Conservation (phyloP, 371 early-diverging fungal species). For the Mucor racemosus region DNA sequence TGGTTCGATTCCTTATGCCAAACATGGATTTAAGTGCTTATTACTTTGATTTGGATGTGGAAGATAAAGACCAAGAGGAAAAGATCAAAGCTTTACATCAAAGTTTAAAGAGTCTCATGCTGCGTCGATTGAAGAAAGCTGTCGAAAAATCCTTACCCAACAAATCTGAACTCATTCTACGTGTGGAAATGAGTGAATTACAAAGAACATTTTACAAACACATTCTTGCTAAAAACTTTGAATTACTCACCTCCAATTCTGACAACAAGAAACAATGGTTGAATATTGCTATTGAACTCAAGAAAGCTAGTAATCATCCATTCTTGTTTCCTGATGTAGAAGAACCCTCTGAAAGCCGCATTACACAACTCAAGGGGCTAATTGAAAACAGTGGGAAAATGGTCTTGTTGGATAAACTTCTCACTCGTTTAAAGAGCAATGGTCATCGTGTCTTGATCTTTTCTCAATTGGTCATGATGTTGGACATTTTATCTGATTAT, state of each 20-base stretch:
- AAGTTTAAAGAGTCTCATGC: constrained; percentile 86
- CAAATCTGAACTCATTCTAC: constrained; percentile 93
- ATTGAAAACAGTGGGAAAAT: constrained; percentile 94
- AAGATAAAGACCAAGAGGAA: constrained; percentile 72
- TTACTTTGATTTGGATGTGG: constrained; percentile 60
- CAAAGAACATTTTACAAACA: constrained; percentile 94
- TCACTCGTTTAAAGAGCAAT: constrained; percentile 83
- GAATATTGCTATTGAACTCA: constrained; percentile 96
- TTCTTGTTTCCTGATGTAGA: constrained; percentile 95
- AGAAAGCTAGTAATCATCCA: constrained; percentile 99
- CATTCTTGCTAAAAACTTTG: constrained; percentile 92
- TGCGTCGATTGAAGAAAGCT: constrained; percentile 96
- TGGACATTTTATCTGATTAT: constrained; percentile 95
- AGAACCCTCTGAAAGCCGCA: constrained; percentile 60
- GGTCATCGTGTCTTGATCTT: constrained; percentile 96
- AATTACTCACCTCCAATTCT: constrained; percentile 80
- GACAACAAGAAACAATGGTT: constrained; percentile 89
- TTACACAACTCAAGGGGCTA: constrained; percentile 80
- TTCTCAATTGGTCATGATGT: constrained; percentile 94
- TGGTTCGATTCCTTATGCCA: constrained; percentile 87
- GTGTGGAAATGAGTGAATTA: constrained; percentile 90
- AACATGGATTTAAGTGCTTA: constrained; percentile 75
- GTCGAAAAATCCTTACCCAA: constrained; percentile 96
- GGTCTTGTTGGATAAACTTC: constrained; percentile 91
- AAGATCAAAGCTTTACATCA: constrained; percentile 88